phyloP scores from a whole-genome alignment of 805 yeast genomes.

The Pichia nakasei region DNA sequence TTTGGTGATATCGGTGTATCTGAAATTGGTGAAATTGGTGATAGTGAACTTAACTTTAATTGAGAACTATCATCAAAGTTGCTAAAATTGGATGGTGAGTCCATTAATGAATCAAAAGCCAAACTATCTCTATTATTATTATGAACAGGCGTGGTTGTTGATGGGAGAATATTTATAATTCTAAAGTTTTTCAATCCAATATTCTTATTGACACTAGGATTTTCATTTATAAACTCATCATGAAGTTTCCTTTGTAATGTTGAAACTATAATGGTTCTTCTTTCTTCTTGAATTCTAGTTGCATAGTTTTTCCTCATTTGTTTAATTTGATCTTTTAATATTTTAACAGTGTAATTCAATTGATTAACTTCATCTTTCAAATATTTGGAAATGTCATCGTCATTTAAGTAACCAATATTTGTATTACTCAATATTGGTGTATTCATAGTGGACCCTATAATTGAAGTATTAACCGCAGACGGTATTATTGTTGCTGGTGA shows the following conservation, averaged over 20 bases:
- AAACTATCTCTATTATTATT: background rate
- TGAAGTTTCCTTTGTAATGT: constrained; percentile 9
- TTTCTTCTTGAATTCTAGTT: constrained; percentile 18
- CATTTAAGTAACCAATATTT: constrained; percentile 16
- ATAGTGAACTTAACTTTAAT: background rate
- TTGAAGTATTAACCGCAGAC: background rate
- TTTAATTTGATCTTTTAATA: constrained; percentile 14
- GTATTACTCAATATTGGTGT: background rate
- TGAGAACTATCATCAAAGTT: background rate
- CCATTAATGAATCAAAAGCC: background rate
- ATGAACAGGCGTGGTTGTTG: background rate
- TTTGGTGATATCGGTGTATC: background rate
- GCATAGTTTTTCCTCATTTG: constrained; percentile 17
- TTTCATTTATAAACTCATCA: constrained; percentile 9
- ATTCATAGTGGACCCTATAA: background rate
- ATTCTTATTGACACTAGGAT: background rate
- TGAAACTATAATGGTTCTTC: constrained; percentile 16
- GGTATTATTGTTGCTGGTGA: no score
- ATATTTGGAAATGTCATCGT: constrained; percentile 21
- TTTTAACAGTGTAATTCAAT: constrained; percentile 16
- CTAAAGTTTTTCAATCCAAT: constrained; percentile 2
- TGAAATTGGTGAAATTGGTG: background rate
- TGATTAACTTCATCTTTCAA: constrained; percentile 23
- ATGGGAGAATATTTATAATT: background rate
- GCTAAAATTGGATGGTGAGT: background rate